Evolutionary conservation across 495 filamentous ascomycete species (phyloP), one percentile per base, ranked within the genome.

Genomic region (Hypoxylon intermedium): DNA sequence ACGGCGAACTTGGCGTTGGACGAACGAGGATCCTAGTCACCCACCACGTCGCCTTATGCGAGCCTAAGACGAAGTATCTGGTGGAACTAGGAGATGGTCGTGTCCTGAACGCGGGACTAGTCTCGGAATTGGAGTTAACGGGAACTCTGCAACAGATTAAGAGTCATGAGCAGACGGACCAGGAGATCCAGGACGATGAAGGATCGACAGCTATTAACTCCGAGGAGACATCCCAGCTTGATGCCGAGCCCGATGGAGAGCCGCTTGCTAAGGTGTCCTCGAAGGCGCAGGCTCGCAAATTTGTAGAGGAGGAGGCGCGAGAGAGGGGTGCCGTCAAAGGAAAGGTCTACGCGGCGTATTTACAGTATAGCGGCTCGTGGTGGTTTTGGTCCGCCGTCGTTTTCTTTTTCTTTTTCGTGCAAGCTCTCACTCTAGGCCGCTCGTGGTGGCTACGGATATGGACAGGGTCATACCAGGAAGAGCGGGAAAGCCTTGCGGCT

Each of bases 21-120:
- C 78, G 91, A 34, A 95, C 91, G 2, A 79, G 91, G 30, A 86
- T 95, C 40, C 67, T 95, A 20, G 91, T 91, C 6, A 95, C 91
- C 1, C 91, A 95, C 65, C 91, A 94, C 57, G 82, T 91, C n/a
- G 81, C 79, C 2, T 75, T 94, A 6, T 89, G 87, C 60, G 75
- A 89, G 40, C 78, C 87, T 3, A 82, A 81, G 62, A 86, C 90
- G 3, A 86, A 86, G 43, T 94, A 89, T 53, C 77, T 85, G 2
- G 85, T 93, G 1, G 76, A 86, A 28, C 77, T 95, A 0, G 84
- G 83, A 12, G 82, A 92, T 53, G 91, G 90, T 5, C 77, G 76
- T 12, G 79, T 88, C 4, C 71, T 87, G 23, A 70, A 88, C 59
- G 81, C 84, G 2, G 89, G 89, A 2, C 60, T 78, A 12, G 69